A percentile compares a stretch with the other conserved stretches of the same genome.
Conservation (phyloP, 139 green algal species). For the Chlamydomonas schloesseri region DNA sequence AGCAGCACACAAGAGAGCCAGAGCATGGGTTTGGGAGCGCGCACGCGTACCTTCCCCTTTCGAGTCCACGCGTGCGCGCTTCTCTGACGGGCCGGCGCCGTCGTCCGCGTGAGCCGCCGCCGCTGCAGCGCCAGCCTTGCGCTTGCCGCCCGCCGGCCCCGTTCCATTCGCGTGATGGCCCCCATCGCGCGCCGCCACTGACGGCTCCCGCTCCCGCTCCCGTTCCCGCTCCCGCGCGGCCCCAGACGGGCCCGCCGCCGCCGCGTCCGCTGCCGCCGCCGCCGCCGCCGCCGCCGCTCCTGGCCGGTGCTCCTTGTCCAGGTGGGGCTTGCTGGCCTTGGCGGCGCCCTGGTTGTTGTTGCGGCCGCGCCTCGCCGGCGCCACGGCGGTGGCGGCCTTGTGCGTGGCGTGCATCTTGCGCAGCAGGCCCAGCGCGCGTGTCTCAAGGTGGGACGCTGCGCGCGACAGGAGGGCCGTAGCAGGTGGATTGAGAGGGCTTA, state of each 20-base stretch:
- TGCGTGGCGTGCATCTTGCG: constrained; percentile 72
- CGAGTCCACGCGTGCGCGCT: not conserved
- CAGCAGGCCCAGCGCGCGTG: constrained; percentile 83
- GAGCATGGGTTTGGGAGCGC: no score
- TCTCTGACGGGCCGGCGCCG: not conserved
- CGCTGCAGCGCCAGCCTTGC: not conserved
- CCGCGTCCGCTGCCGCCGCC: not conserved
- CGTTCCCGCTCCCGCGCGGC: not conserved
- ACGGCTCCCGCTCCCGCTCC: constrained; percentile 8
- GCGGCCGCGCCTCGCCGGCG: constrained; percentile 13
- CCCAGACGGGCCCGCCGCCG: no score
- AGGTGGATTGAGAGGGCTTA: no score
- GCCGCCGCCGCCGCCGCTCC: not conserved
- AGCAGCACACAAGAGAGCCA: no score
- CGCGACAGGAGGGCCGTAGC: not conserved
- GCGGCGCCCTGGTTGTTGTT: no score
- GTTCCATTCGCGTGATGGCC: not conserved
- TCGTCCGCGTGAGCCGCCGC: not conserved
- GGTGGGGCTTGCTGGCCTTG: not conserved
- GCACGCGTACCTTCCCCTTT: not conserved
- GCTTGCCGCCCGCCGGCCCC: constrained; percentile 1
- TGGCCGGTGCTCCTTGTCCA: not conserved
- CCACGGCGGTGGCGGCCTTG: constrained; percentile 28
- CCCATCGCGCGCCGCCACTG: not conserved
- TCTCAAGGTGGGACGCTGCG: constrained; percentile 89